phyloP scores from a whole-genome alignment of 23 red algal species.

The Chondrus crispus region DNA sequence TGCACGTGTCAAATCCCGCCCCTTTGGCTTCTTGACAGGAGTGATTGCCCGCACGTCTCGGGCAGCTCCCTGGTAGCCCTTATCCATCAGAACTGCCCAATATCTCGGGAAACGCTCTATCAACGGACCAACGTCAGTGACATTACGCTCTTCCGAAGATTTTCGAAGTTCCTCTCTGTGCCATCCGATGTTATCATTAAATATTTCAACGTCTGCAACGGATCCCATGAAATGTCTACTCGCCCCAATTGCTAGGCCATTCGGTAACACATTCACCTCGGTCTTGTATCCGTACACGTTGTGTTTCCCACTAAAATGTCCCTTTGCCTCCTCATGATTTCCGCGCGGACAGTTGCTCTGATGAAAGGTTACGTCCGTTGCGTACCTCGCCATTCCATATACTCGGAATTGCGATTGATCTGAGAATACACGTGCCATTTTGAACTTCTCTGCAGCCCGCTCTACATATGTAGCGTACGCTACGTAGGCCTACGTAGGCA shows the following conservation, averaged over 20 bases:
- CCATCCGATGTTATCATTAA: neutral
- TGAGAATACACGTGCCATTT: neutral
- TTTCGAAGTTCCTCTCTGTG: too few relatives aligned
- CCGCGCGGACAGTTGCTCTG: neutral
- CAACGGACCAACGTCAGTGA: neutral
- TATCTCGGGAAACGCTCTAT: neutral
- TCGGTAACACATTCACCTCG: neutral
- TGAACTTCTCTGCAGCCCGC: neutral
- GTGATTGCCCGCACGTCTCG: neutral
- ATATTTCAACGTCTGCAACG: neutral
- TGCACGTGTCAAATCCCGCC: neutral
- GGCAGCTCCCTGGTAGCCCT: neutral
- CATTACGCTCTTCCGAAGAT: too few relatives aligned
- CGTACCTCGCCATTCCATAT: neutral
- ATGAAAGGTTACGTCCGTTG: slow-evolving; percentile 18
- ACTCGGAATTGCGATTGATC: neutral
- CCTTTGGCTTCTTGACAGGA: neutral
- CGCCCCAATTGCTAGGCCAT: neutral
- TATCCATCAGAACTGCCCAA: neutral
- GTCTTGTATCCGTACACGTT: neutral
- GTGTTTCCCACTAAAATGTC: neutral
- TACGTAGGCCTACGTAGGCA: too few relatives aligned
- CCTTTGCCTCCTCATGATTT: neutral
- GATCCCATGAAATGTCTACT: neutral
- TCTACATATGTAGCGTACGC: neutral